Base-by-base conservation (phyloP, 2,329 filamentous ascomycete genomes). In the Aspergillus jensenii region DNA sequence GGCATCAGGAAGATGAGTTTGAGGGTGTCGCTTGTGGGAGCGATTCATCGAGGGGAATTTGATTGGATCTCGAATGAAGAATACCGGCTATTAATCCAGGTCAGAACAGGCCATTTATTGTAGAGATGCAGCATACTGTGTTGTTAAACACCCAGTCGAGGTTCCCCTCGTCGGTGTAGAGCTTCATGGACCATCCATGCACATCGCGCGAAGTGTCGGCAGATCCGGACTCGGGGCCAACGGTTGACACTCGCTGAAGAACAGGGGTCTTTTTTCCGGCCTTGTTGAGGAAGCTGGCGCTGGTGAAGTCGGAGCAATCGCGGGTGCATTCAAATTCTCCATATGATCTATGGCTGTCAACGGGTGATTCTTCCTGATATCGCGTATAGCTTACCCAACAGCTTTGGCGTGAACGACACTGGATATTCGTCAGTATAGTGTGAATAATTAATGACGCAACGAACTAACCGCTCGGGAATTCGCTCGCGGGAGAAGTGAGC, bases 11-110 rank as follows among this genome's bases (percentile, higher is more conserved):
- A 37, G 49, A 14, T 52, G 39, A 11, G 49, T 52, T 2, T 37
- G 19, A 9, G 49, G 49, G 35, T 43, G 40, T 17, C 40, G n/a
- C 40, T 43, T 43, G 40, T 43, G 40, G 19, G 40, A 43, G 4
- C 40, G 40, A 17, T 43, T 43, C 14, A 43, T 7, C 3, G 86
- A 80, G 11, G 87, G 87, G 65, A 89, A 90, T 73, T 90, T 90
- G 60, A 86, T 83, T 0, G 87, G 85, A 62, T 90, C 88, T 6
- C 79, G 71, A 44, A 90, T 68, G 71, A 91, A 90, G 77, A 90
- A 90, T 0, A 89, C 84, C 0, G 88, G 87, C 66, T 72, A 37
- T 11, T 43, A 11, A 37, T 37, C 12, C 6, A 17, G 3, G 17
- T 43, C 11, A 43, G 40, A 43, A 4, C 40, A 43, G 9, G 9